Evolutionary conservation across 192 early-diverging fungal species (phyloP), one percentile per base, ranked within the genome.

Genomic region (Spinellus fusiger): DNA sequence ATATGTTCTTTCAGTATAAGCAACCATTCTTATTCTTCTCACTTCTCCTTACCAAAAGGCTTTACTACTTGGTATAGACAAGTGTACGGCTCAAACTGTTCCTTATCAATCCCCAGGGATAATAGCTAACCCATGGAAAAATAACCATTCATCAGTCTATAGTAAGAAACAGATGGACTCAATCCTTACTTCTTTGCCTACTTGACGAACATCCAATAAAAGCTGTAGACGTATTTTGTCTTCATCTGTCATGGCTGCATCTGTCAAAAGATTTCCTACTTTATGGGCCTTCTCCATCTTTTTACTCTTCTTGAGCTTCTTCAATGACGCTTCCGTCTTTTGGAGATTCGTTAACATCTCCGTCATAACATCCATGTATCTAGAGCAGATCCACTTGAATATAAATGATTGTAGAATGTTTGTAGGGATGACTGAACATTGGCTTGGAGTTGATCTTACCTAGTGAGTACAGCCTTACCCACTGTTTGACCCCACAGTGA

Each of bases 171-270:
- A n/a, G n/a, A n/a, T n/a, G n/a, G n/a, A n/a, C n/a, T n/a, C n/a
- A n/a, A n/a, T 7, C 18, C 31, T 68, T 71, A 84, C 83, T 73
- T 85, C 80, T 25, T 62, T 56, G 15, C 73, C 79, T 48, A 78
- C 79, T 33, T 66, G 66, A 16, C 49, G 50, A 9, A 82, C 80
- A 66, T 85, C 83, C 27, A 85, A 64, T 27, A 70, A 62, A 25
- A 73, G 64, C 46, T 85, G 83, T 16, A 85, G 31, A 5, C 79
- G 68, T 59, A 83, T 77, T 35, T 84, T 85, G 56, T 85, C 83
- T 26, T 75, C 74, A 27, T 78, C 78, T 20, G 75, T 70, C 71
- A 84, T 66, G 10, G 49, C 18, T 22, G 59, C 62, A 15, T 51
- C 26, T 5, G 27, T 29, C 35, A 38, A 27, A 12, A 52, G 9